Conservation (phyloP, 495 filamentous ascomycete species). For the Trichoderma orchidacearum region DNA sequence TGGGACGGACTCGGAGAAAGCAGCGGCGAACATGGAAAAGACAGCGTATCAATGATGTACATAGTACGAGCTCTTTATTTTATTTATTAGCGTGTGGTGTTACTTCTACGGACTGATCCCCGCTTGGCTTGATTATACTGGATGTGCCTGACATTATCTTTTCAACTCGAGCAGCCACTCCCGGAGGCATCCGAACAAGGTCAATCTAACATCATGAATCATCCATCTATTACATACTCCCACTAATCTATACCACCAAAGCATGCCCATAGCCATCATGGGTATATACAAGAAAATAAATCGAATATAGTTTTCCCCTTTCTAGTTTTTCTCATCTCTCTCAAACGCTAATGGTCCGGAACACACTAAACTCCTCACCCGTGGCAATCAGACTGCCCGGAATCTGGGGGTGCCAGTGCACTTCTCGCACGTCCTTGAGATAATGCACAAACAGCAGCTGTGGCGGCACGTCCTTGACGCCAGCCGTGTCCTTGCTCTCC, state of each 20-base stretch:
- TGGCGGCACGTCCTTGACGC: conserved; percentile 78
- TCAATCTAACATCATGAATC: not conserved
- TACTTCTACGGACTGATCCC: no score
- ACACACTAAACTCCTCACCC: conserved; percentile 68
- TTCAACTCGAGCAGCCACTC: no score
- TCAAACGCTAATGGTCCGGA: conserved; percentile 56
- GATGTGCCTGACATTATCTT: no score
- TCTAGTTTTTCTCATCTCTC: not conserved
- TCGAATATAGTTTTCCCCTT: not conserved
- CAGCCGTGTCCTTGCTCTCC: conserved; percentile 79
- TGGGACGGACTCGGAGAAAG: not conserved
- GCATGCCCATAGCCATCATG: not conserved
- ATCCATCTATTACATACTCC: not conserved
- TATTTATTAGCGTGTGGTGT: no score
- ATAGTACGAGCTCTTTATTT: no score
- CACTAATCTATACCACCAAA: not conserved
- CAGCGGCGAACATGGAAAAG: not conserved
- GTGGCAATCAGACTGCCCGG: conserved; percentile 85
- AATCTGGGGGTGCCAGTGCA: conserved; percentile 96
- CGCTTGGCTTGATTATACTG: no score
- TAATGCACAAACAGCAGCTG: conserved; percentile 95
- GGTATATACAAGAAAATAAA: not conserved
- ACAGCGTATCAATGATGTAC: no score
- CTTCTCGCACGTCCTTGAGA: conserved; percentile 83
- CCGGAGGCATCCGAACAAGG: no score